These are phyloP conservation scores for Neonectria magnoliae DNA, from an alignment of 2,329 filamentous ascomycete genomes.

Conservation along the genomic window DNA sequence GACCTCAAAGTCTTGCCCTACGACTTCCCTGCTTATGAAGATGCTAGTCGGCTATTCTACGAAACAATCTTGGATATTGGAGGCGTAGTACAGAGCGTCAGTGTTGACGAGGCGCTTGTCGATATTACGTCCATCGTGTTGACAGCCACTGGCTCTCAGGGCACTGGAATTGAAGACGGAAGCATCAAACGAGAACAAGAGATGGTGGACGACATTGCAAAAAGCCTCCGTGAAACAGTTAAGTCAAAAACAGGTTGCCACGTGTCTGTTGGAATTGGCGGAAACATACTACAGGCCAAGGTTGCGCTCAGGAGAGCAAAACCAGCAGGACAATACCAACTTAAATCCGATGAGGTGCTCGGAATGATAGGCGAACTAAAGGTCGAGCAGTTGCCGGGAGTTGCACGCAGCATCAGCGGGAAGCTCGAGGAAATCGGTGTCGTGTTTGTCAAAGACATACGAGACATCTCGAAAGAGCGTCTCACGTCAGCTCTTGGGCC, in stretches of 20 bases:
- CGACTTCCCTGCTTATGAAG: constrained; percentile 94
- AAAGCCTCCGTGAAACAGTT: constrained; percentile 72
- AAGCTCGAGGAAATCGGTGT: constrained; percentile 90
- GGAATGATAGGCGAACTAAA: constrained; percentile 80
- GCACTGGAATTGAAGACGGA: constrained; percentile 70
- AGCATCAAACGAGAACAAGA: constrained; percentile 81
- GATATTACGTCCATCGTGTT: constrained; percentile 81
- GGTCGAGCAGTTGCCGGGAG: constrained; percentile 86
- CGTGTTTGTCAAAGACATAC: constrained; percentile 83
- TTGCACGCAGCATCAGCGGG: constrained; percentile 88
- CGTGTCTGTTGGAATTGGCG: constrained; percentile 92
- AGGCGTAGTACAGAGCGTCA: constrained; percentile 92
- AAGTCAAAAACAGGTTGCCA: constrained; percentile 81
- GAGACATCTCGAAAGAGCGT: constrained; percentile 78
- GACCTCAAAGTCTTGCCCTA: constrained; percentile 92
- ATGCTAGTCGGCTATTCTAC: constrained; percentile 89
- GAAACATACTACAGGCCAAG: constrained; percentile 90
- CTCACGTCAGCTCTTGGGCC: constrained; percentile 80
- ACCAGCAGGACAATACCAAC: constrained; percentile 89
- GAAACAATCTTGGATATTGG: constrained; percentile 81
- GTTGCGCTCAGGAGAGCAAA: constrained; percentile 92
- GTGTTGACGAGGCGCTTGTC: constrained; percentile 92
- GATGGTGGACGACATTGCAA: constrained; percentile 76
- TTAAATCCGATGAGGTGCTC: constrained; percentile 82
- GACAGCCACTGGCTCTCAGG: constrained; percentile 71